A percentile compares a stretch with the other conserved stretches of the same genome.
phyloP scores from a whole-genome alignment of 108 stramenopile species.

The Craspedostauros australis region DNA sequence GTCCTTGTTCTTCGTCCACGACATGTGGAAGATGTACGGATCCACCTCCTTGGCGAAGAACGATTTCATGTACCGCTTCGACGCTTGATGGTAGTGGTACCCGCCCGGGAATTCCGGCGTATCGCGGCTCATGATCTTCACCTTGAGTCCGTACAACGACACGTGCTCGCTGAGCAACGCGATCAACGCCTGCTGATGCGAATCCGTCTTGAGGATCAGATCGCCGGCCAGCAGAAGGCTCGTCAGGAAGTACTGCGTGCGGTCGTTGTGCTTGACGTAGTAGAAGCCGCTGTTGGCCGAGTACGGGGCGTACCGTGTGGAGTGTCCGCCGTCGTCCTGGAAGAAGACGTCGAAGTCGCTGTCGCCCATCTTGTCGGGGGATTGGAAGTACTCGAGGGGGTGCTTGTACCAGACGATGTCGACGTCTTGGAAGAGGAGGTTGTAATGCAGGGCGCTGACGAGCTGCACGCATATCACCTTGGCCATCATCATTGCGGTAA shows the following conservation, averaged over 20 bases:
- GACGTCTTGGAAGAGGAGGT: conserved; percentile 82
- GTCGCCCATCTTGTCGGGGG: conserved; percentile 10
- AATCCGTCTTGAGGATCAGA: conserved; percentile 37
- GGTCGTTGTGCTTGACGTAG: conserved; percentile 47
- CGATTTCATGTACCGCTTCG: conserved; percentile 11
- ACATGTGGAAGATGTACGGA: conserved; percentile 58
- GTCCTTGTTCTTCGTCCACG: conserved; percentile 76
- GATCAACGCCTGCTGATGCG: conserved; percentile 63
- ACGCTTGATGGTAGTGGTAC: conserved; percentile 35
- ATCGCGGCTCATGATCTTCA: conserved; percentile 53
- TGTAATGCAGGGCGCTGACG: conserved; percentile 56
- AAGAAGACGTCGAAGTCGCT: conserved; percentile 62
- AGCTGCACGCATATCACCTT: conserved; percentile 72
- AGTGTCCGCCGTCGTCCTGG: conserved; percentile 77
- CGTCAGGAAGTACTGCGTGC: conserved; percentile 46
- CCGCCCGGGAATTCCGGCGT: conserved; percentile 56
- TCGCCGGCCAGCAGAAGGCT: conserved; percentile 48
- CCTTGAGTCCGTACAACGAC: conserved; percentile 44
- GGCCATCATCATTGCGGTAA: conserved; percentile 70
- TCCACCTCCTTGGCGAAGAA: conserved; percentile 5
- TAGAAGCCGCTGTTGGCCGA: conserved; percentile 44
- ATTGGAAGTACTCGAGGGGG: conserved; percentile 51
- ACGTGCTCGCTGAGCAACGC: conserved; percentile 43
- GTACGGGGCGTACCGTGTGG: conserved; percentile 55
- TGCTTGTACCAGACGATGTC: conserved; percentile 66